These are phyloP conservation scores for Turritis glabra DNA, from an alignment of 345 rosid species.

Conservation along the genomic window DNA sequence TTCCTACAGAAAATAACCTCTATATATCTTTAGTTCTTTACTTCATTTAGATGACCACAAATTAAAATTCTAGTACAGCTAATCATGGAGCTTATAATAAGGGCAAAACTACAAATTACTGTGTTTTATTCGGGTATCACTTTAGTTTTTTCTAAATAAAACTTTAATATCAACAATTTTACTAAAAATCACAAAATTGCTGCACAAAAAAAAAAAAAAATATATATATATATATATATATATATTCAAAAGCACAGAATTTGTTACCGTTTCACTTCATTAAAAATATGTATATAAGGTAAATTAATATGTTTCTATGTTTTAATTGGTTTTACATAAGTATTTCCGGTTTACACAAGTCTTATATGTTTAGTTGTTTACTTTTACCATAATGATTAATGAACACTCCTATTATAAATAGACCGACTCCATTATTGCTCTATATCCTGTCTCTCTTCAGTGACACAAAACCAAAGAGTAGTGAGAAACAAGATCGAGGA, in stretches of 20 bases:
- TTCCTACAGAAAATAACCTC: not conserved
- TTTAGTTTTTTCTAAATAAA: not conserved
- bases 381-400: not conserved
- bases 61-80: not conserved
- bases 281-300: not conserved
- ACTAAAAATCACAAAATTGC: not conserved
- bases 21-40: not conserved
- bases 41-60: slow-evolving; percentile 7
- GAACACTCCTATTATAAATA: slow-evolving; percentile 21
- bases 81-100: not conserved
- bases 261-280: too few species aligned
- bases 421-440: slow-evolving; percentile 30
- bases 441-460: slow-evolving; percentile 18
- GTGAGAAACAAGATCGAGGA: slow-evolving; percentile 15
- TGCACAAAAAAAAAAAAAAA: not conserved
- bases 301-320: not conserved
- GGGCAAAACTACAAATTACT: not conserved
- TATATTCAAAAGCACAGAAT: not conserved
- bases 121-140: not conserved
- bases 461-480: slow-evolving; percentile 27
- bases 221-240: too few species aligned
- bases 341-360: not conserved
- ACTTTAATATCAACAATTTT: not conserved
- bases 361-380: too few species aligned
- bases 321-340: not conserved